Evolutionary conservation across 495 filamentous ascomycete species (phyloP), one percentile per base, ranked within the genome.

Genomic region (Aspergillus heteromorphus): DNA sequence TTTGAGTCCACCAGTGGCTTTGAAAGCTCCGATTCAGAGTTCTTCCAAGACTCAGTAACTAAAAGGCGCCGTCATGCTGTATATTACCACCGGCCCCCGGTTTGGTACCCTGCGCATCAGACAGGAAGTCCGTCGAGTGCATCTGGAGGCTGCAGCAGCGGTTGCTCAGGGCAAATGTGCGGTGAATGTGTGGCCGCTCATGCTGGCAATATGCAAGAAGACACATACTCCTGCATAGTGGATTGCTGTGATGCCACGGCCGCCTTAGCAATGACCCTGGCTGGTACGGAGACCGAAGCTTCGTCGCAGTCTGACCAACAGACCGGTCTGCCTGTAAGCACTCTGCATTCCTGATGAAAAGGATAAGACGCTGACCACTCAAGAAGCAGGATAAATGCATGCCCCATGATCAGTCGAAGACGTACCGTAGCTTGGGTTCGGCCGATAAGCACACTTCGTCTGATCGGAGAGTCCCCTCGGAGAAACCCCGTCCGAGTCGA

Each of bases 61-160:
- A 57, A 34, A 29, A 63, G 45, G 45, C 65, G 66, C 42, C 62
- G 68, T 34, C 68, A 63, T 55, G 68, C 53, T 0, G 57, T 65
- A 14, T 71, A 71, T 49, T 63, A 65, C 43, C 57, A 63, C 40
- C 62, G 68, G 7, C 68, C 68, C 17, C 62, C 68, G 10, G 64
- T 71, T 9, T 67, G 66, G 64, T 56, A 53, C 7, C 51, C 56
- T 27, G 34, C 55, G 1, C 45, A 23, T 34, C 54, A 42, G 41
- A 18, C 55, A 31, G 52, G 48, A 14, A 50, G 49, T 41, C 42
- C 45, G 10, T 58, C 51, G 14, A 31, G 51, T n/a, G 43, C 30
- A 17, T 58, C 55, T 30, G 55, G 53, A 23, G 48, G 25, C 31
- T 48, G 40, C 17, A 38, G 20, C n/a, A 20, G 23, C 19, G 31